phyloP scores from a whole-genome alignment of 768 basidiomycete species.

The Lactifluus pinguis region DNA sequence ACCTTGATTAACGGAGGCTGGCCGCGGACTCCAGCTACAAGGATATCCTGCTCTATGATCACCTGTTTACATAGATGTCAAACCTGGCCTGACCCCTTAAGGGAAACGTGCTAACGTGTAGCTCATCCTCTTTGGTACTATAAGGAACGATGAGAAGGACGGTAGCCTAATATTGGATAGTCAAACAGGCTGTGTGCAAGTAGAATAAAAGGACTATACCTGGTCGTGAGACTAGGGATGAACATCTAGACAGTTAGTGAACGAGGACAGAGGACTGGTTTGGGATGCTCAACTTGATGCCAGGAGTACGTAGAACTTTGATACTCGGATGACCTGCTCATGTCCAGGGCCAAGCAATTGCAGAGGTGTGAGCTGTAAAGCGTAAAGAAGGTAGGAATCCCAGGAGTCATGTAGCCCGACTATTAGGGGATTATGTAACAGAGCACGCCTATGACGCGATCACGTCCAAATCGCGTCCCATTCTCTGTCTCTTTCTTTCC shows the following conservation, averaged over 20 bases:
- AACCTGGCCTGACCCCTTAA: background rate
- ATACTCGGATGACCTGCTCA: slow-evolving; percentile 8
- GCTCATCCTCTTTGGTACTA: slow-evolving; percentile 60
- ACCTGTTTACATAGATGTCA: slow-evolving; percentile 37
- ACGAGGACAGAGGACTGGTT: background rate
- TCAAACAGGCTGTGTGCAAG: slow-evolving; percentile 16
- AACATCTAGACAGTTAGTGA: slow-evolving; percentile 2
- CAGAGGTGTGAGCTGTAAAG: background rate
- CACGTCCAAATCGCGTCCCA: background rate
- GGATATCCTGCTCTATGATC: slow-evolving; percentile 57
- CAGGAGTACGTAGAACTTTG: slow-evolving; percentile 54
- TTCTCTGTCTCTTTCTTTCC: background rate
- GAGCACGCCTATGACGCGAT: background rate
- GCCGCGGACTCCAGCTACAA: slow-evolving; percentile 66
- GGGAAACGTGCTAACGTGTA: slow-evolving; percentile 32
- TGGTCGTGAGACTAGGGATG: slow-evolving; percentile 72
- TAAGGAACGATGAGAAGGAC: slow-evolving; percentile 67
- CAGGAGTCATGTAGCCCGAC: background rate
- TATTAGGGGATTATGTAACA: slow-evolving; percentile 9
- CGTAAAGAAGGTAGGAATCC: background rate
- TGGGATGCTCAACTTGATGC: slow-evolving; percentile 59
- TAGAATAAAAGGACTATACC: slow-evolving; percentile 32
- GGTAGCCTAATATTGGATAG: slow-evolving; percentile 47
- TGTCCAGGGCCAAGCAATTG: background rate
- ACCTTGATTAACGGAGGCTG: slow-evolving; percentile 70